Evolutionary conservation across 2,329 filamentous ascomycete species (phyloP), one percentile per base, ranked within the genome.

Genomic region (Dendryphion nanum): DNA sequence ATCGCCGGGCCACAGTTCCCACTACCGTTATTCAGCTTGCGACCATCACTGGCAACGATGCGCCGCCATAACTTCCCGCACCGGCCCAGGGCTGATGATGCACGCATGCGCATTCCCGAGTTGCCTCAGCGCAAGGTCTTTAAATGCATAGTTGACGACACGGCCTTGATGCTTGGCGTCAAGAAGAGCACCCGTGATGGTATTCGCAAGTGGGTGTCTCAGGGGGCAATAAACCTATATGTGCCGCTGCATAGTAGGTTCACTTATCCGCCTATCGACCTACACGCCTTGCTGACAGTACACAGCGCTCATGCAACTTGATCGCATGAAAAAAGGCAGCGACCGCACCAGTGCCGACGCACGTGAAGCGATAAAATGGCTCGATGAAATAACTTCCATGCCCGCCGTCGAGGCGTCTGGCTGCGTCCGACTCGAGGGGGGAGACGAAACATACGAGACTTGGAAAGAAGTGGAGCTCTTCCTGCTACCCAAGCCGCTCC

Each of bases 71-170:
- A 53, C 19, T 49, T 55, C 31, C 55, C 57, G 33, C 47, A 52
- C 21, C 58, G 62, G 51, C 45, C 53, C 34, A 52, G 53, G 42
- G 50, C 54, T 44, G 54, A 55, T 24, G 49, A 42, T 8, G 39
- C 39, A 36, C 48, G 53, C 39, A 37, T 51, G 50, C 55, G 54
- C 41, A 18, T 30, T 14, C 53, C 51, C 45, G 55, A 59, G 39
- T 55, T 45, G 39, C 60, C 62, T 21, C 47, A 47, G 47, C 67
- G 71, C 48, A 75, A 74, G 61, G 53, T 74, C 40, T 75, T 76
- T 67, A 75, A 75, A 62, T 75, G 72, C 56, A 75, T 75, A 47
- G 70, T 74, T 47, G 73, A 76, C 52, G 73, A 75, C 48, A 72
- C 68, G 15, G 72, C 73, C 20, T 53, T 76, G 46, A 65, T 75